phyloP scores from a whole-genome alignment of 768 basidiomycete genomes.

The Podaxis carcinomalis region DNA sequence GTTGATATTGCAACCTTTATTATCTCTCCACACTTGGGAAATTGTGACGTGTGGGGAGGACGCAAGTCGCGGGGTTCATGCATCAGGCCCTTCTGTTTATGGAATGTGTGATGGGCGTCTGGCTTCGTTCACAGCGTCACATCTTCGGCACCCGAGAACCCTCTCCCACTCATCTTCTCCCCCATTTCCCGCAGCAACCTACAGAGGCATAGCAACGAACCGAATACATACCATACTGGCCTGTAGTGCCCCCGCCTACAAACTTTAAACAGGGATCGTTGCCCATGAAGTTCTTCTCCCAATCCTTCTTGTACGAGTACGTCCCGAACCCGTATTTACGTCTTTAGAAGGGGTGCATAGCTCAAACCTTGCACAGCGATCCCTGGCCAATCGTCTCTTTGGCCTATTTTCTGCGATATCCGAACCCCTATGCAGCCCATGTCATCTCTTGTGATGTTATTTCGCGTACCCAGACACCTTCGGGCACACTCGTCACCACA shows the following conservation, averaged over 20 bases:
- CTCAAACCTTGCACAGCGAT: slow-evolving; percentile 53
- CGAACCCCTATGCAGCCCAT: slow-evolving; percentile 92
- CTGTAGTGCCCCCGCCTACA: background rate
- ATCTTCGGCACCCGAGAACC: background rate
- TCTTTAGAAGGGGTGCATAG: slow-evolving; percentile 4
- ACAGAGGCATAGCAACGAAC: background rate
- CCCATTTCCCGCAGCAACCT: background rate
- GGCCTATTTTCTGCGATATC: slow-evolving; percentile 93
- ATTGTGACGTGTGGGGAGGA: background rate
- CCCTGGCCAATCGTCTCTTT: slow-evolving; percentile 90
- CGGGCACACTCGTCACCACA: slow-evolving; percentile 78
- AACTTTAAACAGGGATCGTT: slow-evolving; percentile 23
- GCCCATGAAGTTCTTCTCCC: slow-evolving; percentile 54
- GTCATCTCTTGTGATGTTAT: slow-evolving; percentile 95
- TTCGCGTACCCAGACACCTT: slow-evolving; percentile 67
- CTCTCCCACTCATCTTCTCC: background rate
- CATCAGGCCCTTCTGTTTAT: background rate
- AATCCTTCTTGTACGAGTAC: slow-evolving; percentile 53
- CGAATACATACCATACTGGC: background rate
- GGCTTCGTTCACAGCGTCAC: background rate
- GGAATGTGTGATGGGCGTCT: slow-evolving; percentile 5
- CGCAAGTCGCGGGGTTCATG: background rate
- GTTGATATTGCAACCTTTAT: background rate
- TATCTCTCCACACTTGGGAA: background rate
- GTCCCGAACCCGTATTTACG: slow-evolving; percentile 16